Base-by-base conservation (phyloP, 768 basidiomycete genomes). In the Phylloporus sp. region DNA sequence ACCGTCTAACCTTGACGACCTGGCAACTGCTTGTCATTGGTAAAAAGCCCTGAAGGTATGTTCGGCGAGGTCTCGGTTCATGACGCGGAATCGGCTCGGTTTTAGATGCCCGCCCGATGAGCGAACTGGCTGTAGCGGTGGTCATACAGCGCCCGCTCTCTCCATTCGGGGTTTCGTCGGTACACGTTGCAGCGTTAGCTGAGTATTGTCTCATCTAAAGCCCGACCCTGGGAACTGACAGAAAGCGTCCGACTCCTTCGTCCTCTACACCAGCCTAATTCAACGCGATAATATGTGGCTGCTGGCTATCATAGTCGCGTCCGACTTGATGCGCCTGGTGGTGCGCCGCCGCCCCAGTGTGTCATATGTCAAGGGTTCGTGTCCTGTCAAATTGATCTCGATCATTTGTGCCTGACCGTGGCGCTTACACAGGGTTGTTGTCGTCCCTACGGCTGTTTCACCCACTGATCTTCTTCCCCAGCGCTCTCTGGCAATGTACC, bases 321-420 rank as follows among this genome's bases (percentile, higher is more conserved):
- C 41, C 41, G 41, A n/a, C 15, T 7, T 40, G 41, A 42, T 42
- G 41, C 20, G 41, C 44, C 20, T 34, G 22, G 43, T 20, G 18
- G 18, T 13, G 22, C 45, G 45, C 45, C 45, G 45, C 47, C 46
- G 35, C 46, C 46, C 46, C 24, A 36, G 18, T 16, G 18, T 26
- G 45, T 24, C 35, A 45, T 34, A 36, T 13, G 46, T 27, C 46
- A 24, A 27, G 20, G n/a, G 41, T n/a, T n/a, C 42, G 15, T 28
- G 24, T 28, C 40, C 40, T 42, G 27, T 27, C 39, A 35, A 32
- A 28, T 28, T 32, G 16, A 18, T 48, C 29, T n/a, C 36, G 27
- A 27, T 44, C 40, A 49, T 49, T 28, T 9, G 50, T 52, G 18
- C 50, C 50, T 52, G 44, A 10, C 15, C 38, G 44, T 39, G 44